Percentiles rank a stretch among this genome's conserved stretches.
Evolutionary conservation across 2,329 filamentous ascomycete species (phyloP).

Genomic region (Cordyceps cateniannulata): DNA sequence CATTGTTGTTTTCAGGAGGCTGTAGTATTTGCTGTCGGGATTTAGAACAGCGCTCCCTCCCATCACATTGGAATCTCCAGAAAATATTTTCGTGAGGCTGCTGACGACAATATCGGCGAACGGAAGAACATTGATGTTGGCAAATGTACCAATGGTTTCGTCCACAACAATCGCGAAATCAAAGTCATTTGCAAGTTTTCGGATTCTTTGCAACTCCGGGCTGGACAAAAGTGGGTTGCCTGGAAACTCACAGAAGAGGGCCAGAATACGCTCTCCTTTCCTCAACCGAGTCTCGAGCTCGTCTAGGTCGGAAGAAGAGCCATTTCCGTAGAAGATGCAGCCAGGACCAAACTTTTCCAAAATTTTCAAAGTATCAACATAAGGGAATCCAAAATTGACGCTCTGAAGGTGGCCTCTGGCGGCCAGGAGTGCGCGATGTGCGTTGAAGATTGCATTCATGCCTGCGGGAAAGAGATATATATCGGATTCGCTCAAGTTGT

Average conservation of each 20-base stretch:
- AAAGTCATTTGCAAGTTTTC: conserved; percentile 70
- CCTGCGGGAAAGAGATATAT: conserved; percentile 84
- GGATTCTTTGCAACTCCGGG: conserved; percentile 78
- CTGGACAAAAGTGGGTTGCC: conserved; percentile 84
- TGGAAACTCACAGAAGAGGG: conserved; percentile 90
- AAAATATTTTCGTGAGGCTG: conserved; percentile 95
- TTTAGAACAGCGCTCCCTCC: conserved; percentile 68
- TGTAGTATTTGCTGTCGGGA: conserved; percentile 63
- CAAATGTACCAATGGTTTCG: conserved; percentile 93
- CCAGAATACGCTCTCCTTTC: conserved; percentile 69
- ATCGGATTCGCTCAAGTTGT: conserved; percentile 72
- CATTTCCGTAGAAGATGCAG: conserved; percentile 80
- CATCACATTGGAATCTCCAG: conserved; percentile 97
- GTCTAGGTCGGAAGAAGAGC: conserved; percentile 70
- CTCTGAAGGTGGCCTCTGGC: conserved; percentile 63
- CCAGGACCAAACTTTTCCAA: conserved; percentile 91
- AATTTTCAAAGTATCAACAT: conserved; percentile 93
- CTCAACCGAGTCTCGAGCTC: conserved; percentile 69
- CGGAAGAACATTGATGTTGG: conserved; percentile 89
- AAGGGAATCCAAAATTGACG: conserved; percentile 94
- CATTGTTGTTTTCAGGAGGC: conserved; percentile 59
- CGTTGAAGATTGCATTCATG: conserved; percentile 93
- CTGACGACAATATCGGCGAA: conserved; percentile 89
- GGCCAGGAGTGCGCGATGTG: conserved; percentile 67
- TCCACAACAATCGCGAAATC: conserved; percentile 89